A percentile compares a stretch with the other conserved stretches of the same genome.
Conservation (phyloP, 2,329 filamentous ascomycete species). For the Incumbomyces lentus region DNA sequence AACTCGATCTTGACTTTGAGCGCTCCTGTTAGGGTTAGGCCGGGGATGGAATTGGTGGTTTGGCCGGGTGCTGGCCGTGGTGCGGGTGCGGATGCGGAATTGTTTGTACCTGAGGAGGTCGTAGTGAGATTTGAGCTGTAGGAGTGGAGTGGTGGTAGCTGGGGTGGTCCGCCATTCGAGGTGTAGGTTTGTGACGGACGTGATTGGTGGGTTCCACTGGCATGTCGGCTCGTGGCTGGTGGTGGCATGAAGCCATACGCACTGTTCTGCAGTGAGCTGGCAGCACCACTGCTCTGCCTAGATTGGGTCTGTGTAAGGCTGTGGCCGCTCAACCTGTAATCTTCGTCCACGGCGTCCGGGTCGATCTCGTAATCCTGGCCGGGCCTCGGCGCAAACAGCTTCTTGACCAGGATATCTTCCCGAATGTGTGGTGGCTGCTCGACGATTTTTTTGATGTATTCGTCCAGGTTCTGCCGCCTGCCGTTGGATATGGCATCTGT, state of each 20-base stretch:
- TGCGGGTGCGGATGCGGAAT: constrained; percentile 10
- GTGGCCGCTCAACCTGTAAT: constrained; percentile 63
- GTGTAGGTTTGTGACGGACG: constrained; percentile 21
- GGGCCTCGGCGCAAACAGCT: constrained; percentile 81
- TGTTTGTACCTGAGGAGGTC: constrained; percentile 28
- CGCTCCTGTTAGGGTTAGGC: neutral
- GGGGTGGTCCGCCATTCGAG: constrained; percentile 14
- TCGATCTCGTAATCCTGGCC: constrained; percentile 85
- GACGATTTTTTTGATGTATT: constrained; percentile 88
- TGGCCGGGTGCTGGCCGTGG: neutral
- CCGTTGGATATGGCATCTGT: constrained; percentile 97
- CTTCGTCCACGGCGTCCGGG: constrained; percentile 51
- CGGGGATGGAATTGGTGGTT: neutral
- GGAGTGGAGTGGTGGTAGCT: constrained; percentile 28
- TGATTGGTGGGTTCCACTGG: constrained; percentile 32
- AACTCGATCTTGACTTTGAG: neutral
- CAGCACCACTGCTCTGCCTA: constrained; percentile 50
- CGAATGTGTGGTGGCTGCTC: constrained; percentile 76
- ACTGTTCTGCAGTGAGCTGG: constrained; percentile 48
- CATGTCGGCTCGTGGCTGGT: constrained; percentile 24
- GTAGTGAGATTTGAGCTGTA: constrained; percentile 46
- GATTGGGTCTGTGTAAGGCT: constrained; percentile 55
- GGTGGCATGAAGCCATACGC: constrained; percentile 45
- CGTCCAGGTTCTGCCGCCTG: constrained; percentile 81
- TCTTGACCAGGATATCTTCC: constrained; percentile 70